phyloP scores from a whole-genome alignment of 139 green algal genomes.

The Coccomyxa sp. region DNA sequence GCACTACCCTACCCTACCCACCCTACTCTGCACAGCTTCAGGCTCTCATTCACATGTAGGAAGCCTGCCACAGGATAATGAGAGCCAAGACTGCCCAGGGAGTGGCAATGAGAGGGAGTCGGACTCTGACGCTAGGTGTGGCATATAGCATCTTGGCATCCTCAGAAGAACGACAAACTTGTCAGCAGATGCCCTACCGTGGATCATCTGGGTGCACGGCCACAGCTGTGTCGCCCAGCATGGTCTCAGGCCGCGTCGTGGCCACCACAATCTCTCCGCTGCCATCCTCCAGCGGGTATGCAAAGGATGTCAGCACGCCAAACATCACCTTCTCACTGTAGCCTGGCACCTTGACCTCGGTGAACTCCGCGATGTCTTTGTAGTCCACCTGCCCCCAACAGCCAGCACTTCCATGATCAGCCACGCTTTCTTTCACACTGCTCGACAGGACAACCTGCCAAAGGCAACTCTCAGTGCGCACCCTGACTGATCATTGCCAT shows the following conservation, averaged over 20 bases:
- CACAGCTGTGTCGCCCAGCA: slow-evolving; percentile 94
- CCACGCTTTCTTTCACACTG: too few relatives aligned
- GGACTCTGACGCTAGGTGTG: too few relatives aligned
- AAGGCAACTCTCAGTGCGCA: background rate
- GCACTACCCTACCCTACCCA: too few relatives aligned
- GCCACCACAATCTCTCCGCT: slow-evolving; percentile 84
- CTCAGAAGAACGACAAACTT: too few relatives aligned
- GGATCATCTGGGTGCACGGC: slow-evolving; percentile 91
- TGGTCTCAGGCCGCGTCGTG: slow-evolving; percentile 92
- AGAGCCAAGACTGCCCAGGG: too few relatives aligned
- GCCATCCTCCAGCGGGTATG: slow-evolving; percentile 82
- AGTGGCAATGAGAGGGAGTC: too few relatives aligned
- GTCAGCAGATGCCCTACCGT: slow-evolving; percentile 22
- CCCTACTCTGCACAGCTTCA: too few relatives aligned
- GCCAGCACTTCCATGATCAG: background rate
- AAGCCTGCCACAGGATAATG: too few relatives aligned
- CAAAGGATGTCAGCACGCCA: slow-evolving; percentile 91
- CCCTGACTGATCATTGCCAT: too few relatives aligned
- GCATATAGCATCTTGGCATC: too few relatives aligned
- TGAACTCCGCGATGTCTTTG: slow-evolving; percentile 77
- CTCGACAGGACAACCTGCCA: background rate
- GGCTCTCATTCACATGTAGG: too few relatives aligned
- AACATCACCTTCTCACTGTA: slow-evolving; percentile 89
- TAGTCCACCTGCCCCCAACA: slow-evolving; percentile 76
- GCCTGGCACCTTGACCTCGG: slow-evolving; percentile 68